Conservation (phyloP, 495 filamentous ascomycete species). For the Trichoderma asperelloides region DNA sequence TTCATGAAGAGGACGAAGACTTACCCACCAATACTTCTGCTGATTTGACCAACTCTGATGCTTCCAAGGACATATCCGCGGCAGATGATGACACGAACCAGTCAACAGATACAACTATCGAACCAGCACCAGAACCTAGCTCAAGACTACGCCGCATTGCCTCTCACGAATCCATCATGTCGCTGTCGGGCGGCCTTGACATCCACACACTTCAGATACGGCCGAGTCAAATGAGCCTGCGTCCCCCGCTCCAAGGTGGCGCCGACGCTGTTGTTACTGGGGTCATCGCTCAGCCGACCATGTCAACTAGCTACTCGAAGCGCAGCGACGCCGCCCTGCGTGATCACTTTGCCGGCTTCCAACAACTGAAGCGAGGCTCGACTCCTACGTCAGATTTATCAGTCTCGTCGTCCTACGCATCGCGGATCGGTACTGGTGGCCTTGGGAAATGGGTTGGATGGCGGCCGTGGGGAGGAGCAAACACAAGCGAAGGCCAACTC, state of each 20-base stretch:
- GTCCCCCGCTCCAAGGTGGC: conserved; percentile 27
- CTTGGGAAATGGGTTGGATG: conserved; percentile 35
- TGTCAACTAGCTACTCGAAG: conserved; percentile 26
- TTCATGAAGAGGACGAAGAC: conserved; percentile 19
- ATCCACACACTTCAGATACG: conserved; percentile 45
- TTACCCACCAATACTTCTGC: conserved; percentile 14
- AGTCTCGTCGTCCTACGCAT: conserved; percentile 17
- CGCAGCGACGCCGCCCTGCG: conserved; percentile 29
- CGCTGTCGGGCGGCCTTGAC: conserved; percentile 43
- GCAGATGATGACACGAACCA: not conserved
- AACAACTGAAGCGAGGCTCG: conserved; percentile 17
- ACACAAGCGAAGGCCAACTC: conserved; percentile 7
- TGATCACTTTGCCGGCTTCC: conserved; percentile 26
- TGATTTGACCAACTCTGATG: not conserved
- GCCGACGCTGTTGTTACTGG: conserved; percentile 33
- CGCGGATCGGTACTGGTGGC: conserved; percentile 17
- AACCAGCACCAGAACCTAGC: not conserved
- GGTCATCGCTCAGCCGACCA: conserved; percentile 31
- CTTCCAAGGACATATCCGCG: not conserved
- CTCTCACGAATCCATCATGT: conserved; percentile 49
- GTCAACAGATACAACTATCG: not conserved
- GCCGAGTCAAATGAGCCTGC: conserved; percentile 42
- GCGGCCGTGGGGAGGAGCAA: conserved; percentile 34
- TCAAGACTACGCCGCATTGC: conserved; percentile 27
- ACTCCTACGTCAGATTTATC: conserved; percentile 13